These are phyloP conservation scores for Fistulinella prunicolor DNA, from an alignment of 768 basidiomycete species.

Conservation along the genomic window DNA sequence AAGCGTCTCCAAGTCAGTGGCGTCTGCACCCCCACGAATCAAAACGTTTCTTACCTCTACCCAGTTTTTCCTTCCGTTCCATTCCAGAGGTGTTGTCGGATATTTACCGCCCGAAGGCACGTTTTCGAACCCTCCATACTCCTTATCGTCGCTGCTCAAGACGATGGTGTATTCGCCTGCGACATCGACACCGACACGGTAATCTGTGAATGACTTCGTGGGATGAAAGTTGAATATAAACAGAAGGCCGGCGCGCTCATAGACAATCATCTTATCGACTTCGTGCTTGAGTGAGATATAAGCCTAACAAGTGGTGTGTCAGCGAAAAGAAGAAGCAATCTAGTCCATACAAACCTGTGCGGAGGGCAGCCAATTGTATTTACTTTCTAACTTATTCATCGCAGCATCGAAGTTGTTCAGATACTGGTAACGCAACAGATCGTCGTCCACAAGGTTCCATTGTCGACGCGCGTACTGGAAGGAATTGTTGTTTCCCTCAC, in stretches of 20 bases:
- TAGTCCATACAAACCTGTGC: constrained; percentile 55
- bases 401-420: constrained; percentile 90
- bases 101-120: constrained; percentile 60
- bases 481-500: constrained; percentile 91
- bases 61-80: constrained; percentile 93
- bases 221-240: constrained; percentile 99
- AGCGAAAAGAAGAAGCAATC: background rate
- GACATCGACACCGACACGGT: constrained; percentile 85
- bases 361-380: constrained; percentile 81
- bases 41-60: constrained; percentile 56
- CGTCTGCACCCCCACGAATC: background rate
- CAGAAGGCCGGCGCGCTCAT: constrained; percentile 88
- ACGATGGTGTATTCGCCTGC: constrained; percentile 83
- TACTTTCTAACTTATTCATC: constrained; percentile 85
- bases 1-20: constrained; percentile 1
- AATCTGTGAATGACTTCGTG: constrained; percentile 86
- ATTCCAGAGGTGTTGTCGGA: constrained; percentile 81
- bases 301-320: constrained; percentile 45
- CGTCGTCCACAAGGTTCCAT: constrained; percentile 92
- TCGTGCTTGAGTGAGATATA: constrained; percentile 95
- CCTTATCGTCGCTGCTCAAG: constrained; percentile 80
- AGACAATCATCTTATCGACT: constrained; percentile 88
- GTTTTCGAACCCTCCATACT: constrained; percentile 89
- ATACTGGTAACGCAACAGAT: constrained; percentile 84
- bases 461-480: constrained; percentile 97